phyloP scores from a whole-genome alignment of 768 basidiomycete species.

The Suillus sp. region DNA sequence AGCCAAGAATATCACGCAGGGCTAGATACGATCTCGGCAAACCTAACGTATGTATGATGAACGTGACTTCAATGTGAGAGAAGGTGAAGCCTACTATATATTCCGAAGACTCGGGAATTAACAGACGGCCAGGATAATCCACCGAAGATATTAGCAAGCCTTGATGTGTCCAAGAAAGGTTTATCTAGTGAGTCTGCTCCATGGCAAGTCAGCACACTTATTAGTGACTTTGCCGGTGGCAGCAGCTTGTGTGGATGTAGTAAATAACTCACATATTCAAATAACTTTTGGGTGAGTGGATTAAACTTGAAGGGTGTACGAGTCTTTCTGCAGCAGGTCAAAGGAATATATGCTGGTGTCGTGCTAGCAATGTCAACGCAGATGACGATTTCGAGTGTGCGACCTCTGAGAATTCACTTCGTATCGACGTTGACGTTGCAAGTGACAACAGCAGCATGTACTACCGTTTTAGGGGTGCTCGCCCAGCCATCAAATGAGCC shows the following conservation, averaged over 20 bases:
- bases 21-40: not conserved
- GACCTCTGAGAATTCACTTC: not conserved
- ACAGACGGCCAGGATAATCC: not conserved
- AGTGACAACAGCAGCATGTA: not conserved
- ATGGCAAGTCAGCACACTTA: not conserved
- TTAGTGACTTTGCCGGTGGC: too few relatives aligned
- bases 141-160: constrained; percentile 6
- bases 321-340: not conserved
- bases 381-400: not conserved
- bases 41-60: not conserved
- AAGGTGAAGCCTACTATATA: not conserved
- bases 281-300: not conserved
- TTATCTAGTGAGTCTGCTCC: not conserved
- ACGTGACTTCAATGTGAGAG: not conserved
- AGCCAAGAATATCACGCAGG: not conserved
- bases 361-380: too few relatives aligned
- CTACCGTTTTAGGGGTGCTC: not conserved
- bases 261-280: constrained; percentile 3
- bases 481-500: constrained; percentile 4
- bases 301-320: not conserved
- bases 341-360: not conserved
- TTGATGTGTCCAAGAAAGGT: not conserved
- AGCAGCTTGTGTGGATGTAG: not conserved
- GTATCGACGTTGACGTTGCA: not conserved
- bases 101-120: not conserved